Conservation (phyloP, 1,284 basidiomycete genomes). For the Ceratobasidium papillatum region DNA sequence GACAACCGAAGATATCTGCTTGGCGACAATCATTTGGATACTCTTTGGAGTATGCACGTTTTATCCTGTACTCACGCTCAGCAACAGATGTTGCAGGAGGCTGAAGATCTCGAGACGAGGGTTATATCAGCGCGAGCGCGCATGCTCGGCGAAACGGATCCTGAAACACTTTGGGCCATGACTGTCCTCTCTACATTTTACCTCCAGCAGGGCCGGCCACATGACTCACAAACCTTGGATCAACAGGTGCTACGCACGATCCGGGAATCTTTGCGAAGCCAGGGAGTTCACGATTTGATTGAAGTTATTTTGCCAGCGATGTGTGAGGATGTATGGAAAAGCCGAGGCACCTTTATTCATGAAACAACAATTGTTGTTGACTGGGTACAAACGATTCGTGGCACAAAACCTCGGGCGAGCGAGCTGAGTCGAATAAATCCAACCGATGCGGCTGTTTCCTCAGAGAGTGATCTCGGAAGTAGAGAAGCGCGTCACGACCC, state of each 20-base stretch:
- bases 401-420: too few species aligned
- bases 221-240: not conserved
- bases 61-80: conserved; percentile 3
- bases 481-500: too few species aligned
- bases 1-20: not conserved
- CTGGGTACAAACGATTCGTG: not conserved
- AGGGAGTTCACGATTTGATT: too few species aligned
- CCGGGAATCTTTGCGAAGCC: not conserved
- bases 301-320: not conserved
- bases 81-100: not conserved
- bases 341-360: not conserved
- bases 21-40: conserved; percentile 12
- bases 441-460: too few species aligned
- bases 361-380: not conserved
- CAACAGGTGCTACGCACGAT: not conserved
- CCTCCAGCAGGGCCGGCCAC: not conserved
- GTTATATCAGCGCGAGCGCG: not conserved
- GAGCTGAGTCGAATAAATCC: too few species aligned
- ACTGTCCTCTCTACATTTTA: not conserved
- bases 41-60: not conserved
- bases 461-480: too few species aligned
- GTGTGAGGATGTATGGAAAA: not conserved
- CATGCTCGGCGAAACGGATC: not conserved
- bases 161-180: conserved; percentile 2
- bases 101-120: not conserved